phyloP scores from a whole-genome alignment of 768 basidiomycete genomes.

The Termitomyces sp. region DNA sequence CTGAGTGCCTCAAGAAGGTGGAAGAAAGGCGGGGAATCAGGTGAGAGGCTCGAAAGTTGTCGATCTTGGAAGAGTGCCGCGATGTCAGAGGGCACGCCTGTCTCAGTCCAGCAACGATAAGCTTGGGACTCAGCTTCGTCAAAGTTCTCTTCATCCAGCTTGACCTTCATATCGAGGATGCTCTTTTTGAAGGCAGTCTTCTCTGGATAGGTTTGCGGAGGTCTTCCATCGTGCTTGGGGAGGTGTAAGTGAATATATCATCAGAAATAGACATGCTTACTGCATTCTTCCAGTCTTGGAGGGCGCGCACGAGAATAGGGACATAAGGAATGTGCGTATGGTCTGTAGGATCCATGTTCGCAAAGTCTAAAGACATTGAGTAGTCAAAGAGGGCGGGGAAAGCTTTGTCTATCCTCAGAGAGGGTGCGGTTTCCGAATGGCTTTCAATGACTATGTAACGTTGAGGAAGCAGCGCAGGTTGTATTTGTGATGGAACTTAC shows the following conservation, averaged over 20 bases:
- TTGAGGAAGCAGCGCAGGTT: neutral
- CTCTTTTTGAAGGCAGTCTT: constrained; percentile 71
- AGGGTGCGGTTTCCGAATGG: constrained; percentile 71
- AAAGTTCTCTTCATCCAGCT: constrained; percentile 93
- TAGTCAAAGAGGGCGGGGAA: constrained; percentile 79
- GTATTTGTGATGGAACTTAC: constrained; percentile 36
- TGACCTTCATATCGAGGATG: constrained; percentile 59
- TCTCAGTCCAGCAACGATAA: constrained; percentile 67
- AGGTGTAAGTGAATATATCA: neutral
- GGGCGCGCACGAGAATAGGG: constrained; percentile 75
- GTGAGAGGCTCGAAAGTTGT: constrained; percentile 33
- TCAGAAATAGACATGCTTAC: constrained; percentile 34
- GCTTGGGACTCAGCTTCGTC: constrained; percentile 91
- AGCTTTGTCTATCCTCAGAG: constrained; percentile 81
- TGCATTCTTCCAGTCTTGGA: constrained; percentile 77
- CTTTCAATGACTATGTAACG: constrained; percentile 73
- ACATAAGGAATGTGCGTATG: constrained; percentile 91
- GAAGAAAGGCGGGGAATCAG: constrained; percentile 65
- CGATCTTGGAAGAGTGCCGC: constrained; percentile 57
- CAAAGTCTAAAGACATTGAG: constrained; percentile 65
- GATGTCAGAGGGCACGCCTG: constrained; percentile 63
- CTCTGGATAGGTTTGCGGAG: constrained; percentile 56
- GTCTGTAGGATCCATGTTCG: constrained; percentile 79
- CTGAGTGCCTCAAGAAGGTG: constrained; percentile 69
- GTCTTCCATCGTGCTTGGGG: constrained; percentile 57